Conservation (phyloP, 2,329 filamentous ascomycete species). For the Pseudopyricularia javanii region DNA sequence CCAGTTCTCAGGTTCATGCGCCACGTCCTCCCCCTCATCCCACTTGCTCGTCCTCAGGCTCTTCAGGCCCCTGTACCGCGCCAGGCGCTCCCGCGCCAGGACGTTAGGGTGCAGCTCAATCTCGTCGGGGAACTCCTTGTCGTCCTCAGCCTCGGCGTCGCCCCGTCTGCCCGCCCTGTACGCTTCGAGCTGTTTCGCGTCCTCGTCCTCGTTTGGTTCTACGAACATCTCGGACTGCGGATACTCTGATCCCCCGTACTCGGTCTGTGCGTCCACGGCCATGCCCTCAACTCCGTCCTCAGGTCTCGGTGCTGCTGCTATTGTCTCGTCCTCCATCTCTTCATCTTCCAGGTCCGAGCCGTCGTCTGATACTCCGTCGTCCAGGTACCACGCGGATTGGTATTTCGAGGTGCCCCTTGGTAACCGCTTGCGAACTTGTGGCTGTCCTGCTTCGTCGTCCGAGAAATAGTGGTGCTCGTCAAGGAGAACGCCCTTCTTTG, state of each 20-base stretch:
- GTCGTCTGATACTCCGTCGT: slow-evolving; percentile 63
- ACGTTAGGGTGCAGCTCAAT: slow-evolving; percentile 88
- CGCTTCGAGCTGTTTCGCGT: slow-evolving; percentile 63
- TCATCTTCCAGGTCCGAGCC: slow-evolving; percentile 71
- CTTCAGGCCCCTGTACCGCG: slow-evolving; percentile 83
- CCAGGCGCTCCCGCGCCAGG: slow-evolving; percentile 71
- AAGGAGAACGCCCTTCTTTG: slow-evolving; percentile 76
- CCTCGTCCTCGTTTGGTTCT: slow-evolving; percentile 71
- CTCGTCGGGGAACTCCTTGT: slow-evolving; percentile 93
- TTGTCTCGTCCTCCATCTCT: slow-evolving; percentile 46
- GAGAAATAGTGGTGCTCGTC: slow-evolving; percentile 98
- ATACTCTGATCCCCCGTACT: slow-evolving; percentile 76
- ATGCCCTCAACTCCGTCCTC: slow-evolving; percentile 74
- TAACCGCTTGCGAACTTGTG: slow-evolving; percentile 56
- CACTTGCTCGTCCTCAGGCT: slow-evolving; percentile 77
- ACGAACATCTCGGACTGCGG: slow-evolving; percentile 88
- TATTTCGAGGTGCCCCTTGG: slow-evolving; percentile 89
- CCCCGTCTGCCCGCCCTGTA: slow-evolving; percentile 68
- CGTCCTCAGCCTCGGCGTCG: slow-evolving; percentile 61
- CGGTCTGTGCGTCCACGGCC: slow-evolving; percentile 55
- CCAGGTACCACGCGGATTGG: slow-evolving; percentile 86
- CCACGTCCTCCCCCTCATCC: slow-evolving; percentile 78
- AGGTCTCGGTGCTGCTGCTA: slow-evolving; percentile 45
- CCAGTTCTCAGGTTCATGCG: slow-evolving; percentile 86
- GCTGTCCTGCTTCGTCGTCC: slow-evolving; percentile 60